phyloP scores from a whole-genome alignment of 208 protist genomes.

The Borovskyia barvae region DNA sequence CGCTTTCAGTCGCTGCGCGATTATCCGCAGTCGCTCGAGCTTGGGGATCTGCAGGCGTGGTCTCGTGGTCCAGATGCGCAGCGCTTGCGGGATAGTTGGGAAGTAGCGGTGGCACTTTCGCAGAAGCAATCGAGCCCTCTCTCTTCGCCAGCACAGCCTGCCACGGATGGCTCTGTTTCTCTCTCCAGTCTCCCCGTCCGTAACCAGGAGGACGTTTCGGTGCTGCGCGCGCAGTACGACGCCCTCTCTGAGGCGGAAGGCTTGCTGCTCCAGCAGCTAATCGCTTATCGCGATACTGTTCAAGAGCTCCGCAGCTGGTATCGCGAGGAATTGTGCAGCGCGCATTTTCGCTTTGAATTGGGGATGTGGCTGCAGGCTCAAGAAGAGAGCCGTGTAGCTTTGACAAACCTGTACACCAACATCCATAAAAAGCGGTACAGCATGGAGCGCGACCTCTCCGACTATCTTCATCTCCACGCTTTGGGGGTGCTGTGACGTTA shows the following conservation, averaged over 20 bases:
- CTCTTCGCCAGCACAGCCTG: background rate
- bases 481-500: slow-evolving; percentile 37
- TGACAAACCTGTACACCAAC: slow-evolving; percentile 14
- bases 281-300: slow-evolving; percentile 18
- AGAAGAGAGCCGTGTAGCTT: slow-evolving; percentile 11
- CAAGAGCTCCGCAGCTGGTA: slow-evolving; percentile 23
- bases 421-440: slow-evolving; percentile 35
- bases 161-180: background rate
- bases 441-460: slow-evolving; percentile 55
- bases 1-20: slow-evolving; percentile 19
- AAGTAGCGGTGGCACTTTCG: slow-evolving; percentile 4
- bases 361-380: slow-evolving; percentile 13
- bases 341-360: slow-evolving; percentile 14
- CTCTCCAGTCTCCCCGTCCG: slow-evolving; percentile 7
- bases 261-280: slow-evolving; percentile 2
- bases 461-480: slow-evolving; percentile 57
- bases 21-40: slow-evolving; percentile 23
- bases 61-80: background rate
- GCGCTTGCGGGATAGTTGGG: slow-evolving; percentile 4
- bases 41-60: slow-evolving; percentile 21
- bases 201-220: slow-evolving; percentile 9
- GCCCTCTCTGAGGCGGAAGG: slow-evolving; percentile 6
- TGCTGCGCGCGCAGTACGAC: slow-evolving; percentile 21
- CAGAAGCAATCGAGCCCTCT: background rate
- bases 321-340: slow-evolving; percentile 15